Conservation (phyloP, 106 monocot genomes). For the Dioscorea alata region DNA sequence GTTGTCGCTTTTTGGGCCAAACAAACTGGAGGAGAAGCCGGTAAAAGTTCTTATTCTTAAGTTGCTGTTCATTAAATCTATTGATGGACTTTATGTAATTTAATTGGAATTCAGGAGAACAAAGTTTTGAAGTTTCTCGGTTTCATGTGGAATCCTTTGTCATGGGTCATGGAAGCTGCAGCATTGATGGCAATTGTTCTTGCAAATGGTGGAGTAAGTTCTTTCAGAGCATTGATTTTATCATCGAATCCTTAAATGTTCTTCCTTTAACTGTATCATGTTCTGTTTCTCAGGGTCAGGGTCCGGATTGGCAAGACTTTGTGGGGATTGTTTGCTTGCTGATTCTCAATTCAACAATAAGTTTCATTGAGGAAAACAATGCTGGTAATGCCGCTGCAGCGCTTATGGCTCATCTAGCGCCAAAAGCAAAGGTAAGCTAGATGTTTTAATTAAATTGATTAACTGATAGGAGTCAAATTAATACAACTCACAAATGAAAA, state of each 20-base stretch:
- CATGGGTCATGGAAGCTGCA: constrained; percentile 83
- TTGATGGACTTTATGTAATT: neutral
- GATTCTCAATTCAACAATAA: constrained; percentile 66
- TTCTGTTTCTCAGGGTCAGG: constrained; percentile 28
- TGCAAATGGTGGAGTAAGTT: constrained; percentile 66
- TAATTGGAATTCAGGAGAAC: constrained; percentile 46
- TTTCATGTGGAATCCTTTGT: constrained; percentile 84
- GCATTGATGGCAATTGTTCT: constrained; percentile 66
- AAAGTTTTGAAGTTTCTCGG: constrained; percentile 67
- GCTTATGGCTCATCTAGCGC: constrained; percentile 70
- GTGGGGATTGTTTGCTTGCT: constrained; percentile 60
- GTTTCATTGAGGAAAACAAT: constrained; percentile 80
- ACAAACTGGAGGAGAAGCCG: constrained; percentile 66
- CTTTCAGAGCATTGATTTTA: neutral
- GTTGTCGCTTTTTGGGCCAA: constrained; percentile 50
- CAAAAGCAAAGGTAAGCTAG: constrained; percentile 51
- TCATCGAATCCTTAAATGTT: neutral
- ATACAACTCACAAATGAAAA: neutral
- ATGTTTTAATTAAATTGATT: neutral
- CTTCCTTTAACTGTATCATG: neutral
- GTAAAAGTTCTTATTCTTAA: constrained; percentile 19
- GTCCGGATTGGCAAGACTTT: constrained; percentile 78
- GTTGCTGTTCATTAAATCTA: too few species aligned
- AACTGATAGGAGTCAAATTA: too few species aligned
- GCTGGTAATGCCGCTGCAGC: constrained; percentile 66